A percentile compares a stretch with the other conserved stretches of the same genome.
phyloP scores from a whole-genome alignment of 2,329 filamentous ascomycete species.

The Fusarium sp. region DNA sequence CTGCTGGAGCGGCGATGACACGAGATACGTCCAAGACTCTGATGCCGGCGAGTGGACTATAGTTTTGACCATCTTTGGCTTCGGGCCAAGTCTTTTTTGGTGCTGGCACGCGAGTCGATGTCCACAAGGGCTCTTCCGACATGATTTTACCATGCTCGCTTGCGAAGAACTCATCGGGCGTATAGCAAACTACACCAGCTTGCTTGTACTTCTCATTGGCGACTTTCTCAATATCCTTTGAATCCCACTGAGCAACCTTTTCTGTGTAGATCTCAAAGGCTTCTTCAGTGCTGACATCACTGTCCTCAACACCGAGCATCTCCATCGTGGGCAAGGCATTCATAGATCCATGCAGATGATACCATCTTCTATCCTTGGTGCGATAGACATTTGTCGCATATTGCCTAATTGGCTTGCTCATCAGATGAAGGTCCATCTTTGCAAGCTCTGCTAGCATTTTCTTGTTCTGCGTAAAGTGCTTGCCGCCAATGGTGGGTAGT shows the following conservation, averaged over 20 bases:
- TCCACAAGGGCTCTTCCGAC: neutral
- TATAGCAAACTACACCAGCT: neutral
- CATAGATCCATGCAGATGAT: neutral
- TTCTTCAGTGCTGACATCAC: neutral
- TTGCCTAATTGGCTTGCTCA: neutral
- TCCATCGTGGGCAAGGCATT: neutral
- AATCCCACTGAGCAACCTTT: neutral
- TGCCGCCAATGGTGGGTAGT: neutral
- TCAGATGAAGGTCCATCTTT: neutral
- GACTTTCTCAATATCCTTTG: neutral
- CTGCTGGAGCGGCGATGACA: neutral
- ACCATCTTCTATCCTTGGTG: neutral
- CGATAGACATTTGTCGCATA: neutral
- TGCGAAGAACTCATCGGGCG: neutral
- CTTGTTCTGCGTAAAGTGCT: neutral
- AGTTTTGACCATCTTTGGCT: neutral
- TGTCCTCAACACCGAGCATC: neutral
- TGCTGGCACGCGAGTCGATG: neutral
- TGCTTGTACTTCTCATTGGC: neutral
- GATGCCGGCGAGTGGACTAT: neutral
- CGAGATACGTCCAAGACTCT: neutral
- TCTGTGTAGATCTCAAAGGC: neutral
- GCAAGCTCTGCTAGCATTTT: neutral
- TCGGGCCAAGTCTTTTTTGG: neutral
- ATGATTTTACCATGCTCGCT: neutral